Base-by-base conservation (phyloP, 2,329 filamentous ascomycete species). In the Berkeleyomyces basicola region DNA sequence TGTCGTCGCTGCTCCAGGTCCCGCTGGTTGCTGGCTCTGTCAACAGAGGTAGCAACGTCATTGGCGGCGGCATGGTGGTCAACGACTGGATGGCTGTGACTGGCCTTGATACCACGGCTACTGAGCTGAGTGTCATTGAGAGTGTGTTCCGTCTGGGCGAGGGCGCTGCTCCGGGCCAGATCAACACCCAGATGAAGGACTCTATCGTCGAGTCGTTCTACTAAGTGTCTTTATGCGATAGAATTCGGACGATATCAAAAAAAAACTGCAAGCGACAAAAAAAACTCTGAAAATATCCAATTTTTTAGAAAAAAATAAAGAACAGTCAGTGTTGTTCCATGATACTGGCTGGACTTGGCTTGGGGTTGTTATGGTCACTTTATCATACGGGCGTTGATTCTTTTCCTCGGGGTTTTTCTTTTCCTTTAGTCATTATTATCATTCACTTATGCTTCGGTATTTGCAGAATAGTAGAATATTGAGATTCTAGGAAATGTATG, bases 151-250 rank as follows among this genome's bases (percentile, higher is more conserved):
- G 90, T 70, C 79, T 99, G 57, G 91, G 91, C 67, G 92, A 97
- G 78, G 90, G 89, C 61, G 81, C 84, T 68, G 89, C 83, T 5
- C 86, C 90, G 59, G 83, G 83, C 70, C 85, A 82, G 69, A 90
- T 92, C 77, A 88, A 88, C 73, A 87, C 85, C 61, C 85, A 78
- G 68, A 85, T 96, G 79, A 97, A 96, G 82, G 92, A 97, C 74
- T 93, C 90, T 67, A 95, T 99, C 83, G 93, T 99, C 66, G 93
- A 99, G 79, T 95, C 89, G 70, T 99, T 97, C 78, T 99, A 99
- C 79, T 99, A 81, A 80, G 70, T 61, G 42, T 57, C 37, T 57
- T 55, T 62, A 31, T 23, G 51, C 10, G 37, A 61, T 40, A 53
- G 37, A 55, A 61, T 42, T 37, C 23, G 10, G 47, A 51, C 40